Evolutionary conservation across 495 filamentous ascomycete genomes (phyloP).

Genomic region (Aspergillus nidulans): DNA sequence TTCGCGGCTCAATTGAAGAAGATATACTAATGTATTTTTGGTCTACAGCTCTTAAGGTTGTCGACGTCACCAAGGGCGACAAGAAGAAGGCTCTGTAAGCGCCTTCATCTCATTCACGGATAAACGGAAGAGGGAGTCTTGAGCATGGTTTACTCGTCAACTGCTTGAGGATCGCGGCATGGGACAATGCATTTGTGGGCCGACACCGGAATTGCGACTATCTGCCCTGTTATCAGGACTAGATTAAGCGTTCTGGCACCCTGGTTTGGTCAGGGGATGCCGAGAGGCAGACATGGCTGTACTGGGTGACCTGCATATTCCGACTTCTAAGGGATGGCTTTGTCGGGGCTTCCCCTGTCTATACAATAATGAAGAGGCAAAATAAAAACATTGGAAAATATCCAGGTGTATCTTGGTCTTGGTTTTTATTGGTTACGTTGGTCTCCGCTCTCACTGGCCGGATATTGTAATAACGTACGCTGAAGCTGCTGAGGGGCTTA

Average conservation of each 20-base stretch:
- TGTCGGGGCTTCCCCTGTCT: constrained; percentile 33
- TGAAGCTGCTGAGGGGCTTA: no score
- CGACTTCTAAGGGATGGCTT: constrained; percentile 20
- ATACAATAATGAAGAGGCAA: constrained; percentile 28
- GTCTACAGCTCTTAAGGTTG: constrained; percentile 63
- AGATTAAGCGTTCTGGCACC: constrained; percentile 28
- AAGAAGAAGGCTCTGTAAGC: constrained; percentile 58
- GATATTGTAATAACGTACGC: no score
- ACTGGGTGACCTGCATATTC: constrained; percentile 38
- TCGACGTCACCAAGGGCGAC: constrained; percentile 72
- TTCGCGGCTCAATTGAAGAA: background rate
- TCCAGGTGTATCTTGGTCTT: constrained; percentile 10
- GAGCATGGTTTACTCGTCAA: constrained; percentile 26
- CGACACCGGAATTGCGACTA: constrained; percentile 29
- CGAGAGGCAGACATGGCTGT: constrained; percentile 18
- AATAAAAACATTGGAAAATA: constrained; percentile 43
- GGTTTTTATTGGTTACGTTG: background rate
- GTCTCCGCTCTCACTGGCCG: background rate
- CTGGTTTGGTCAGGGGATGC: constrained; percentile 21
- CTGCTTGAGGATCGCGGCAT: constrained; percentile 20
- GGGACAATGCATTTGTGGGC: constrained; percentile 31
- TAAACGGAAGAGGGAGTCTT: constrained; percentile 23
- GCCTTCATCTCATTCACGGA: constrained; percentile 7
- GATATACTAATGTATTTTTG: constrained; percentile 23
- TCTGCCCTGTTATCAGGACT: background rate